These are phyloP conservation scores for Malassezia sp. DNA, from an alignment of 1,284 basidiomycete species.

Conservation along the genomic window DNA sequence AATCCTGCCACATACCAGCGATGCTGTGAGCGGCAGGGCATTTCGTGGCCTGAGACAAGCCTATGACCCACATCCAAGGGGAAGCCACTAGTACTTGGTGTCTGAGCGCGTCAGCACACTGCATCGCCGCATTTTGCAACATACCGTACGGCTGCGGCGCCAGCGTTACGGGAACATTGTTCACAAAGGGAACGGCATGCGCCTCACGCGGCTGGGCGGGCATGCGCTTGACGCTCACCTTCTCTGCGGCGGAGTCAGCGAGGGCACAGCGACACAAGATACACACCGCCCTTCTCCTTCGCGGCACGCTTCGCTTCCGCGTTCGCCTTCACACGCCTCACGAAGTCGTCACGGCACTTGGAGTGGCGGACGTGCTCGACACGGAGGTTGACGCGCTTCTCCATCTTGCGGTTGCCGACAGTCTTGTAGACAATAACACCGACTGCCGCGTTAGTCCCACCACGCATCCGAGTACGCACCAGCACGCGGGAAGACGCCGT, in stretches of 20 bases:
- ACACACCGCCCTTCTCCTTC: constrained; percentile 48
- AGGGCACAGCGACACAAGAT: neutral
- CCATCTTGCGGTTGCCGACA: constrained; percentile 95
- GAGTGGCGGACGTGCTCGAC: constrained; percentile 97
- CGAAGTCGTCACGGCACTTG: constrained; percentile 95
- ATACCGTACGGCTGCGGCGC: constrained; percentile 67
- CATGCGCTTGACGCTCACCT: constrained; percentile 72
- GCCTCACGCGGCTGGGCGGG: constrained; percentile 74
- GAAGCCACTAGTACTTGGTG: too few species aligned
- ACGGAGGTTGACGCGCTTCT: constrained; percentile 99
- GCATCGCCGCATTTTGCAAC: too few species aligned
- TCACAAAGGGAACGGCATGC: constrained; percentile 59
- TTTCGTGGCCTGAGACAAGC: too few species aligned
- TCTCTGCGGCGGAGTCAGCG: constrained; percentile 53
- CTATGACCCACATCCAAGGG: too few species aligned
- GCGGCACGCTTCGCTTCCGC: constrained; percentile 73
- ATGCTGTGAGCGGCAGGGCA: too few species aligned
- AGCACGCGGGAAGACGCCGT: constrained; percentile 80
- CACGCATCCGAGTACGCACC: constrained; percentile 3
- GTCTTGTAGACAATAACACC: constrained; percentile 98
- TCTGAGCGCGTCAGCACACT: too few species aligned
- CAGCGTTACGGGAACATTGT: constrained; percentile 86
- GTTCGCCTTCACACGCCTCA: constrained; percentile 90
- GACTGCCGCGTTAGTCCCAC: constrained; percentile 55
- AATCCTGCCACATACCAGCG: too few species aligned